Evolutionary conservation across 1,284 basidiomycete species (phyloP).

Genomic region (Apiotrichum laibachii): DNA sequence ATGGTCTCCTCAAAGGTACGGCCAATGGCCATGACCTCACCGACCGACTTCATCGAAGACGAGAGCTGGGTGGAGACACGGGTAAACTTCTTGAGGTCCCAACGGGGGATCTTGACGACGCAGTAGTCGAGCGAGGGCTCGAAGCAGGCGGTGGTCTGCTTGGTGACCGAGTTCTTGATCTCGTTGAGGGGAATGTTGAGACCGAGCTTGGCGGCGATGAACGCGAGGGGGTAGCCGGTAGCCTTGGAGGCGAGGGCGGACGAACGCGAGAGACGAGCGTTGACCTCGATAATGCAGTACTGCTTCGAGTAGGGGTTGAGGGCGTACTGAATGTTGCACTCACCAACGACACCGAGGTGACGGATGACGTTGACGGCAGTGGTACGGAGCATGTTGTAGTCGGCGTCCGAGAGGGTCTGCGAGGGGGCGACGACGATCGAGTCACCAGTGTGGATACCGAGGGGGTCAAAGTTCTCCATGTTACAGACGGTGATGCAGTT

Average conservation of each 20-base stretch:
- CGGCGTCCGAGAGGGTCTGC: conserved; percentile 93
- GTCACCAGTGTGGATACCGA: conserved; percentile 98
- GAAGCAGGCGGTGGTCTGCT: conserved; percentile 94
- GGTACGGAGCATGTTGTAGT: conserved; percentile 98
- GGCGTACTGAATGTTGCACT: conserved; percentile 98
- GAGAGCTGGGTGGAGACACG: conserved; percentile 83
- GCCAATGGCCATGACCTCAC: conserved; percentile 98
- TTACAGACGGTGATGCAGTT: conserved; percentile 97
- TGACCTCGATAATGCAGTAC: conserved; percentile 99
- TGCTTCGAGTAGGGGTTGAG: conserved; percentile 91
- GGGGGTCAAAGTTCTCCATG: conserved; percentile 99
- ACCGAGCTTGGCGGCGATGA: conserved; percentile 97
- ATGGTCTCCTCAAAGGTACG: conserved; percentile 97
- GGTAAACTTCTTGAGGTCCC: conserved; percentile 98
- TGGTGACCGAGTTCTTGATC: conserved; percentile 96
- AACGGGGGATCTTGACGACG: conserved; percentile 97
- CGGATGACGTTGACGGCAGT: conserved; percentile 98
- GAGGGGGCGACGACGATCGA: conserved; percentile 99
- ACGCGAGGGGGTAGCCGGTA: conserved; percentile 95
- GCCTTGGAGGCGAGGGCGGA: conserved; percentile 98
- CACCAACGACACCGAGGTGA: conserved; percentile 93
- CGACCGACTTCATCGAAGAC: conserved; percentile 97
- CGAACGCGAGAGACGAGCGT: conserved; percentile 96
- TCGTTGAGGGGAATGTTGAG: conserved; percentile 95
- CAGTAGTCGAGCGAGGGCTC: conserved; percentile 97